phyloP scores from a whole-genome alignment of 257 asterid species.

The Solanum stenotomum region DNA sequence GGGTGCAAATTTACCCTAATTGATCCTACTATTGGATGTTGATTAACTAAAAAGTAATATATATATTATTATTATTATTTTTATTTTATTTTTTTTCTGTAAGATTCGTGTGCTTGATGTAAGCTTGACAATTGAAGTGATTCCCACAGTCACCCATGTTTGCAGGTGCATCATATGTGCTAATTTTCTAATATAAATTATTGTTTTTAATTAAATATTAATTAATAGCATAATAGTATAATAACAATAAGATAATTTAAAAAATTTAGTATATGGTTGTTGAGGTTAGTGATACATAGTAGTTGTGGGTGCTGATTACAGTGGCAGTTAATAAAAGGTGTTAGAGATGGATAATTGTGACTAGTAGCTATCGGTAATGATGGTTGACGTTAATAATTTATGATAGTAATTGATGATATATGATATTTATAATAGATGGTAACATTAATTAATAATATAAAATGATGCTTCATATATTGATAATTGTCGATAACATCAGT shows the following conservation, averaged over 20 bases:
- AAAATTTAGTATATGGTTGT: neutral
- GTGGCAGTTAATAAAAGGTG: neutral
- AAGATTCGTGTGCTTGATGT: neutral
- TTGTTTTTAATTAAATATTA: neutral
- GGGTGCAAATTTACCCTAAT: neutral
- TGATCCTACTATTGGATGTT: neutral
- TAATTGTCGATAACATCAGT: neutral
- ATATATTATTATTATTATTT: too few relatives aligned
- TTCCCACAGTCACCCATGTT: neutral
- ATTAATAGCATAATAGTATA: neutral
- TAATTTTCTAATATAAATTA: conserved; percentile 9
- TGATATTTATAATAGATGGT: too few relatives aligned
- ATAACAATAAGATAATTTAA: too few relatives aligned
- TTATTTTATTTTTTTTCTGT: neutral
- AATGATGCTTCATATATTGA: too few relatives aligned
- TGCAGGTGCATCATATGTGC: conserved; percentile 21
- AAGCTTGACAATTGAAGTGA: neutral
- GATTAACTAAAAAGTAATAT: too few relatives aligned
- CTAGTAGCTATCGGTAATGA: too few relatives aligned
- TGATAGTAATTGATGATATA: too few relatives aligned
- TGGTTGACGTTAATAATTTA: too few relatives aligned
- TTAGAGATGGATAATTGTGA: neutral
- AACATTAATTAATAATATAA: too few relatives aligned
- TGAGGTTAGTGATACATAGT: neutral
- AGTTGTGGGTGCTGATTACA: neutral